Percentiles rank a stretch among this genome's conserved stretches.
Conservation (phyloP, 2,329 filamentous ascomycete species). For the Atkinsonella hypoxylon region DNA sequence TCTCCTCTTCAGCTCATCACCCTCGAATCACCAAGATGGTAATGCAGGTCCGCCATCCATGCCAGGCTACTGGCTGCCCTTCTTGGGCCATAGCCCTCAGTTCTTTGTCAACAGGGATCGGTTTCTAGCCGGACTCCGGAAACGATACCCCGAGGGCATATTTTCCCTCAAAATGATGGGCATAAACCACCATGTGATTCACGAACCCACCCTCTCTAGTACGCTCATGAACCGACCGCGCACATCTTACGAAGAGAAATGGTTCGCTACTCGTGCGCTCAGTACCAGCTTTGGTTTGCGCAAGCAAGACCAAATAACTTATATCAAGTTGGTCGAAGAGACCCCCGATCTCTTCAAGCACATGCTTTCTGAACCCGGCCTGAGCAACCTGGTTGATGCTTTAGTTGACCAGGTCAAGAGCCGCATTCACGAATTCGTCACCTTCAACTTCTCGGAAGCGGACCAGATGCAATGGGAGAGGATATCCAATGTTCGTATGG, state of each 20-base stretch:
- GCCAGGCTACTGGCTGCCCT: slow-evolving; percentile 24
- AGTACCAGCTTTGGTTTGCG: slow-evolving; percentile 21
- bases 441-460: slow-evolving; percentile 24
- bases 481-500: slow-evolving; percentile 18
- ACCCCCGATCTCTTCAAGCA: slow-evolving; percentile 16
- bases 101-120: slow-evolving; percentile 17
- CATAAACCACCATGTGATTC: slow-evolving; percentile 21
- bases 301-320: slow-evolving; percentile 19
- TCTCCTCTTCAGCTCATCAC: slow-evolving; percentile 26
- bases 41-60: slow-evolving; percentile 12
- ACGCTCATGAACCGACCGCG: slow-evolving; percentile 19
- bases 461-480: slow-evolving; percentile 29
- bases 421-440: slow-evolving; percentile 23
- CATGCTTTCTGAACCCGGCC: slow-evolving; percentile 14
- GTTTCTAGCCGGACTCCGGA: slow-evolving; percentile 20
- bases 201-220: slow-evolving; percentile 18
- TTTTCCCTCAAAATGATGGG: slow-evolving; percentile 24
- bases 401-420: slow-evolving; percentile 15
- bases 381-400: slow-evolving; percentile 13
- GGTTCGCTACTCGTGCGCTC: slow-evolving; percentile 16
- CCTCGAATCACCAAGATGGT: slow-evolving; percentile 8
- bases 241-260: slow-evolving; percentile 13
- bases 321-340: slow-evolving; percentile 17
- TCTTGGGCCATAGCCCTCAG: slow-evolving; percentile 23
- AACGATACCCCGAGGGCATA: slow-evolving; percentile 20